Evolutionary conservation across 805 yeast genomes (phyloP), one percentile per base, ranked within the genome.

Genomic region (Lipomyces kockii): DNA sequence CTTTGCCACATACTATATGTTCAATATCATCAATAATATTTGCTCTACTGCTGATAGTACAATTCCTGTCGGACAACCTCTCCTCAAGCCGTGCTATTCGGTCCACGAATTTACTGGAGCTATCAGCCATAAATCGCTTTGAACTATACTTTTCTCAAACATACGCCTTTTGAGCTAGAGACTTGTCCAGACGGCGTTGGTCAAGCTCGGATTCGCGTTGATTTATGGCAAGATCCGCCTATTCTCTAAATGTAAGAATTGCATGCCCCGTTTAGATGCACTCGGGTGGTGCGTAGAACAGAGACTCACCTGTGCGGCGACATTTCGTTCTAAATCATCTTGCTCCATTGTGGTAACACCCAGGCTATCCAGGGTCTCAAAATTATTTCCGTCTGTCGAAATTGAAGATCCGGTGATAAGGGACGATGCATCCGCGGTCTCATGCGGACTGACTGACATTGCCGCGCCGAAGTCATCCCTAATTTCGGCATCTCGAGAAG

Each of bases 291-390:
- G 39, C 39, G 29, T 32, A n/a, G 32, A 49, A 8, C 11, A 29
- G 11, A 14, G 11, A 51, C 73, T 17, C 62, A 74, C 81, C 68
- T 77, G 70, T 25, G 62, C 81, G 20, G 92, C 91, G 43, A 94
- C 88, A 65, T 85, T 81, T 58, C 85, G 80, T 74, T 93, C 99
- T n/a, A 94, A 78, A 8, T 88, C 87, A 62, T 85, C 87, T 77
- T 95, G 98, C 73, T 90, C 92, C 66, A 92, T 87, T 2, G 91
- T 80, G 73, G 82, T 82, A 35, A 90, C 87, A 0, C 86, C 87
- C 25, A 85, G 72, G 2, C 79, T 75, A 27, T 77, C 75, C 43
- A 83, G 74, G 0, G 76, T 43, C 22, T 52, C 65, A 5, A 49
- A 9, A 8, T 61, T 55, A 20, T 56, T 52, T n/a, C 3, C 46